These are phyloP conservation scores for Talaromyces sp. DNA, from an alignment of 2,329 filamentous ascomycete species.

Conservation along the genomic window DNA sequence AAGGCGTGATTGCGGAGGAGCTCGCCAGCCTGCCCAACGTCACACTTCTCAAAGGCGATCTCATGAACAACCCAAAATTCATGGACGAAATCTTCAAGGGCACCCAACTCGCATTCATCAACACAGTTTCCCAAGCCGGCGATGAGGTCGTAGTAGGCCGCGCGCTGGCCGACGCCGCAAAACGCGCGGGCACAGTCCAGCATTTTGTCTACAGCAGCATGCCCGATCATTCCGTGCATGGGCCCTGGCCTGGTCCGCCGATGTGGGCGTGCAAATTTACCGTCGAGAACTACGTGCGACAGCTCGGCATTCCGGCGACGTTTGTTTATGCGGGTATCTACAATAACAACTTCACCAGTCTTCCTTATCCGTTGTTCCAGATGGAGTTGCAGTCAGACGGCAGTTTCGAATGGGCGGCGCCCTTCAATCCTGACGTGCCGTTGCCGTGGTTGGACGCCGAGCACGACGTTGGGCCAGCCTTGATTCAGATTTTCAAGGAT, in stretches of 20 bases:
- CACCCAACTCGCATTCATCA: slow-evolving; percentile 89
- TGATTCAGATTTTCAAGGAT: slow-evolving; percentile 93
- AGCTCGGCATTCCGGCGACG: slow-evolving; percentile 77
- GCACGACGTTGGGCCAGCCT: slow-evolving; percentile 88
- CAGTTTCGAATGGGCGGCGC: slow-evolving; percentile 87
- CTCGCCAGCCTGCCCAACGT: slow-evolving; percentile 79
- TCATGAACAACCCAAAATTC: slow-evolving; percentile 67
- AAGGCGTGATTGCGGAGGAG: slow-evolving; percentile 84
- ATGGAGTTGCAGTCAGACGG: slow-evolving; percentile 84
- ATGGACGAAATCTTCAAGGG: slow-evolving; percentile 77
- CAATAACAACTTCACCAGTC: slow-evolving; percentile 97
- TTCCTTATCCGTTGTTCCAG: slow-evolving; percentile 89
- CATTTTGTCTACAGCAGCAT: slow-evolving; percentile 97
- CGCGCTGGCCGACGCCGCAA: slow-evolving; percentile 83
- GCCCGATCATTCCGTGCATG: slow-evolving; percentile 85
- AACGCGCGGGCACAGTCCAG: slow-evolving; percentile 69
- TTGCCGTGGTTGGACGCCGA: slow-evolving; percentile 95
- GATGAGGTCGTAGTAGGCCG: slow-evolving; percentile 89
- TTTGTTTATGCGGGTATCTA: slow-evolving; percentile 97
- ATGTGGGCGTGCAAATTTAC: slow-evolving; percentile 91
- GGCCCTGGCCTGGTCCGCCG: slow-evolving; percentile 78
- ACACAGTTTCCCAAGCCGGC: slow-evolving; percentile 87
- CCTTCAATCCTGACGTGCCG: slow-evolving; percentile 83
- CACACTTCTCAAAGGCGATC: slow-evolving; percentile 62
- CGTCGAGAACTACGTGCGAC: slow-evolving; percentile 84